These are phyloP conservation scores for Letharia lupina DNA, from an alignment of 495 filamentous ascomycete genomes.

Conservation along the genomic window DNA sequence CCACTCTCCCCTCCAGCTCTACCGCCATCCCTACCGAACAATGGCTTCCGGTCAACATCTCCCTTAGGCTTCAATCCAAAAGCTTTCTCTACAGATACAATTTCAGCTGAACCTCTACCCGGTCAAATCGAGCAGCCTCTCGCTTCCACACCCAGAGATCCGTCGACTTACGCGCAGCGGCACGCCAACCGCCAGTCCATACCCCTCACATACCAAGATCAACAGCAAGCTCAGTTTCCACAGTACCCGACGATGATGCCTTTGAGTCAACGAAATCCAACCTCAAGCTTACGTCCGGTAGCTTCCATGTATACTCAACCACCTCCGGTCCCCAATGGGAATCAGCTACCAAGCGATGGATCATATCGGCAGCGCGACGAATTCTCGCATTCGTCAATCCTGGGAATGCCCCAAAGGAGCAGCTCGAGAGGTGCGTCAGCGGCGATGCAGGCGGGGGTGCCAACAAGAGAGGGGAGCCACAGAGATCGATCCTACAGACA, in stretches of 20 bases:
- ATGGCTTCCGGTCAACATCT: constrained; percentile 23
- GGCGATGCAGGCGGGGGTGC: constrained; percentile 55
- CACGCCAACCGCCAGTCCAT: constrained; percentile 33
- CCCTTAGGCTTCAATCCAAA: constrained; percentile 35
- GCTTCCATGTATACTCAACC: constrained; percentile 49
- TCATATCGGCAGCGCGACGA: constrained; percentile 54
- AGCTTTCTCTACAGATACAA: constrained; percentile 27
- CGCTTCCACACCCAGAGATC: constrained; percentile 18
- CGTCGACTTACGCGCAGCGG: constrained; percentile 20
- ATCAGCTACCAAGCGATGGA: constrained; percentile 38
- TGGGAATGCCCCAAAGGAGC: constrained; percentile 45
- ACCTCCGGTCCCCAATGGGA: constrained; percentile 26
- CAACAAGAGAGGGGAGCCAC: constrained; percentile 61
- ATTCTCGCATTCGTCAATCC: constrained; percentile 53
- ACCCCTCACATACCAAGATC: constrained; percentile 37
- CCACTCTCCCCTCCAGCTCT: constrained; percentile 10
- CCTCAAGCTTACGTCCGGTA: constrained; percentile 42
- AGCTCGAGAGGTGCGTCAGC: constrained; percentile 54
- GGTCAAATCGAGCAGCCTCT: constrained; percentile 16
- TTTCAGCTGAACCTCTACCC: constrained; percentile 9
- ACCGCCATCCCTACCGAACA: constrained; percentile 15
- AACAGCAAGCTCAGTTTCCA: constrained; percentile 39
- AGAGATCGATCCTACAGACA: constrained; percentile 59
- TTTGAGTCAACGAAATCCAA: constrained; percentile 23
- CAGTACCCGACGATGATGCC: constrained; percentile 32